Conservation (phyloP, 2,329 filamentous ascomycete genomes). For the Xenoacremonium recifei region DNA sequence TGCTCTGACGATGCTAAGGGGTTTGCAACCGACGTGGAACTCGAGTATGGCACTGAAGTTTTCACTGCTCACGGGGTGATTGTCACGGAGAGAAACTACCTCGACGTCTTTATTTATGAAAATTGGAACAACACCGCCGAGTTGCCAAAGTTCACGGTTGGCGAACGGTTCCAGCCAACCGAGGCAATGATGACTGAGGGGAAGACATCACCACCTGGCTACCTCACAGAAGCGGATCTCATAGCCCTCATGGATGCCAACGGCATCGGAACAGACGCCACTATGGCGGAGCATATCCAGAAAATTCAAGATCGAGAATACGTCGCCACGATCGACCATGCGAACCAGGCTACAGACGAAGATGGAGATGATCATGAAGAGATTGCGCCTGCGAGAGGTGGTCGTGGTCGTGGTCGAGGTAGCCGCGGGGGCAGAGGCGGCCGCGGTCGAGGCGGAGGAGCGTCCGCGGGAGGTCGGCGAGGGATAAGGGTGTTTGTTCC, state of each 20-base stretch:
- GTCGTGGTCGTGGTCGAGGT: constrained; percentile 49
- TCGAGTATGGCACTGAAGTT: constrained; percentile 77
- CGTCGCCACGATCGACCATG: constrained; percentile 61
- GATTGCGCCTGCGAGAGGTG: constrained; percentile 40
- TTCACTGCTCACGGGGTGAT: constrained; percentile 83
- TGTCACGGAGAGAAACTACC: constrained; percentile 86
- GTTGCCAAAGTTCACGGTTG: constrained; percentile 74
- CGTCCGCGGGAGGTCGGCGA: constrained; percentile 42
- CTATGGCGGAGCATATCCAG: constrained; percentile 97
- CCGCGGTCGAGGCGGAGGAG: constrained; percentile 38
- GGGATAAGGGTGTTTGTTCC: constrained; percentile 85
- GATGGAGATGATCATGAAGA: constrained; percentile 39
- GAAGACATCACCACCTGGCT: constrained; percentile 80
- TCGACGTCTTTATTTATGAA: constrained; percentile 94
- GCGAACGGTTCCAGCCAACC: constrained; percentile 81
- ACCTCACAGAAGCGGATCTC: constrained; percentile 91
- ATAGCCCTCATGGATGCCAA: constrained; percentile 98
- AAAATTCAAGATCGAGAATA: constrained; percentile 93
- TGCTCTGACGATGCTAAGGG: constrained; percentile 94
- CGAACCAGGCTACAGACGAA: constrained; percentile 33
- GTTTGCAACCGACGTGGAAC: constrained; percentile 78
- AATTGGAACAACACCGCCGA: constrained; percentile 89
- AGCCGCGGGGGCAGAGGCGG: constrained; percentile 37
- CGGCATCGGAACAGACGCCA: constrained; percentile 96
- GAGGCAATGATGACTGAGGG: constrained; percentile 89